Conservation (phyloP, 2,329 filamentous ascomycete species). For the Dryadomyces quercivorus region DNA sequence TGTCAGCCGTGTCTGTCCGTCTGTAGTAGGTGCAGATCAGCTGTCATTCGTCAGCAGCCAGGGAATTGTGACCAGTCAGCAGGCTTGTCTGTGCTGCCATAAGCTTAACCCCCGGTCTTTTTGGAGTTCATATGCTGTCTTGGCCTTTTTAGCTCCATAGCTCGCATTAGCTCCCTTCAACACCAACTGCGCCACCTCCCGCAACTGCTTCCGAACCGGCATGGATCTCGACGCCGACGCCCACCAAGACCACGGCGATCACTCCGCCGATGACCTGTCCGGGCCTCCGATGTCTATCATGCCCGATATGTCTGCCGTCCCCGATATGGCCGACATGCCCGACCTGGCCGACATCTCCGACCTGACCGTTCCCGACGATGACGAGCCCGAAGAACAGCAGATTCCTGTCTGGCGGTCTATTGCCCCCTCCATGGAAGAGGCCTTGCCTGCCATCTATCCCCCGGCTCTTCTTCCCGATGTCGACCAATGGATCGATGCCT, state of each 20-base stretch:
- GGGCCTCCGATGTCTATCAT: not conserved
- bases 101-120: no score
- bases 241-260: not conserved
- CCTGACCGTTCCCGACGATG: not conserved
- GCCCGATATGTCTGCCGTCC: no score
- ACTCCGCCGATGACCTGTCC: not conserved
- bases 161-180: no score
- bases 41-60: no score
- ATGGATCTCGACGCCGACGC: not conserved
- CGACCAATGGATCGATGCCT: not conserved
- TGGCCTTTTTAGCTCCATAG: no score
- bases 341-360: not conserved
- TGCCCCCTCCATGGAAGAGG: not conserved
- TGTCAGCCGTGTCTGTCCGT: no score
- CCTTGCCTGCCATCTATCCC: not conserved
- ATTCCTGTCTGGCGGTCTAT: not conserved
- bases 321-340: not conserved
- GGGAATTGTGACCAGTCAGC: no score
- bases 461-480: not conserved
- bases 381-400: not conserved
- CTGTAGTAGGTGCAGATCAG: no score
- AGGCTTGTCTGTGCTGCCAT: no score
- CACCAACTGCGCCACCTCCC: no score
- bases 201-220: not conserved
- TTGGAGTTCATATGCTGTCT: no score